Evolutionary conservation across 495 filamentous ascomycete species (phyloP), one percentile per base, ranked within the genome.

Genomic region (Evansstolkia leycettana): DNA sequence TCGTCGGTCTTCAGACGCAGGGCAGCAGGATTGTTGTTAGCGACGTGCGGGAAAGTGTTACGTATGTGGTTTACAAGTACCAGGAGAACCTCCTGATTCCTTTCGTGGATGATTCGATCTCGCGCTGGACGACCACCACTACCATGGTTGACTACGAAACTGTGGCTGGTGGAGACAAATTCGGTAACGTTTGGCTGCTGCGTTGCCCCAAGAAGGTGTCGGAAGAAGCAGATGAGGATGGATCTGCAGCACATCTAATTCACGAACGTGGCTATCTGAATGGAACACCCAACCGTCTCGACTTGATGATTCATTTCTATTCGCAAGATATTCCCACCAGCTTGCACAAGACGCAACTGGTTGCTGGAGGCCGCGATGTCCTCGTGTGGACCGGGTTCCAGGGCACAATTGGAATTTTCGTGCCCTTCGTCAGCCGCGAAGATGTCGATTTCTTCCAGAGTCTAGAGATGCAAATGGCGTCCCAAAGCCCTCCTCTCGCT

Each of bases 131-230:
- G 0, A 88, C 83, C 1, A 76, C 78, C 31, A 82, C 78, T 1
- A 70, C 84, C 5, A 94, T 96, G 89, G 78, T 95, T 1, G 92
- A 99, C 52, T 99, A 99, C 58, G 90, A 96, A 52, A 94, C 89
- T 1, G 76, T 82, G 12, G 90, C 86, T 8, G 90, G 88, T 23
- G 92, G 92, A 28, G 92, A 99, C 62, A 94, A 93, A 52, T 99
- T 99, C 41, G 92, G 92, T 30, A 96, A 96, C 46, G 50, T 99
- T 2, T 96, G 86, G 85, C 69, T 96, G 25, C 53, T 96, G 37
- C 81, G 92, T 8, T 89, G 82, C 46, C 86, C 92, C 0, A 72
- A 77, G 40, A 89, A 93, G 53, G 75, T 78, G 2, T 89, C 82
- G 0, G 84, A 89, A 34, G 81, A 92, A 48, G 73, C 82, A 1